Conservation (phyloP, 805 yeast species). For the Maudiozyma serrabonitensis region DNA sequence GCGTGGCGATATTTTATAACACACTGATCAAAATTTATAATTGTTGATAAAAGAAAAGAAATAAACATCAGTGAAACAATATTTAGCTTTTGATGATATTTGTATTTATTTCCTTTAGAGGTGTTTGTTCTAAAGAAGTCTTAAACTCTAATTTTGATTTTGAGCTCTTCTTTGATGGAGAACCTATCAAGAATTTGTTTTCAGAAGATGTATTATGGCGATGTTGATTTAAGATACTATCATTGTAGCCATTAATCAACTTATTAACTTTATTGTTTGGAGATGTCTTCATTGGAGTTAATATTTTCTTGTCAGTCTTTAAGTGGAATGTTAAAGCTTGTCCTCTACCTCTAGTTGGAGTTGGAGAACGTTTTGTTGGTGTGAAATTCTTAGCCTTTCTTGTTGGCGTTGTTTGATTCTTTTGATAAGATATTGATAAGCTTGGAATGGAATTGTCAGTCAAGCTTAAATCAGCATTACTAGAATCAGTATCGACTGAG, state of each 20-base stretch:
- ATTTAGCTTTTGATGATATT: slow-evolving; percentile 7
- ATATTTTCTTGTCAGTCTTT: slow-evolving; percentile 21
- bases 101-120: slow-evolving; percentile 15
- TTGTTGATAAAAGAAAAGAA: background rate
- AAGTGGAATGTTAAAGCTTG: slow-evolving; percentile 28
- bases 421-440: slow-evolving; percentile 4
- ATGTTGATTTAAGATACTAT: background rate
- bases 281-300: slow-evolving; percentile 25
- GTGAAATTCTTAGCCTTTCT: slow-evolving; percentile 4
- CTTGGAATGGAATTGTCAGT: background rate
- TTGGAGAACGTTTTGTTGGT: slow-evolving; percentile 6
- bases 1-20: background rate
- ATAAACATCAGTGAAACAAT: background rate
- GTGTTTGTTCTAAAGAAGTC: slow-evolving; percentile 9
- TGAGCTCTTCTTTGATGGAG: slow-evolving; percentile 3
- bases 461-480: background rate
- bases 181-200: slow-evolving; percentile 1
- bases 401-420: slow-evolving; percentile 12
- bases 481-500: background rate
- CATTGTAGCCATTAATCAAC: slow-evolving; percentile 19
- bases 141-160: slow-evolving; percentile 9
- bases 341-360: slow-evolving; percentile 16
- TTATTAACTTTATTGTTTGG: slow-evolving; percentile 28
- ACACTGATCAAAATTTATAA: background rate
- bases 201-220: slow-evolving; percentile 3